These are phyloP conservation scores for Cercospora zeina DNA, from an alignment of 2,329 filamentous ascomycete genomes.

Conservation along the genomic window DNA sequence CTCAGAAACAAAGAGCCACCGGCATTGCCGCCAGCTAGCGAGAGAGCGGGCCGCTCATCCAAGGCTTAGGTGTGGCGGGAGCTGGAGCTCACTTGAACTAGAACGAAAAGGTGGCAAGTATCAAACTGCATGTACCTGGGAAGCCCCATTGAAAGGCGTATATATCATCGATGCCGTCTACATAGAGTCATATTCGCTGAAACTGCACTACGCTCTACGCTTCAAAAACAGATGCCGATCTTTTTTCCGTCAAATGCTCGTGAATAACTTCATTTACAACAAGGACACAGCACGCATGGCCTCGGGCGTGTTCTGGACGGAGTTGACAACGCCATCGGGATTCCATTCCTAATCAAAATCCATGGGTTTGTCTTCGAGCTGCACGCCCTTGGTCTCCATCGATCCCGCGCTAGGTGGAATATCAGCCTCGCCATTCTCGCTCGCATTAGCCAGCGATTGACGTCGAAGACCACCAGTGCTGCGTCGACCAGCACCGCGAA, in stretches of 20 bases:
- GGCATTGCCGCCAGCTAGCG: no score
- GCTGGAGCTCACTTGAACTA: no score
- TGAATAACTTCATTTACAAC: not conserved
- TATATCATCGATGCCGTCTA: constrained; percentile 1
- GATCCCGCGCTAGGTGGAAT: constrained; percentile 25
- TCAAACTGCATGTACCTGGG: no score
- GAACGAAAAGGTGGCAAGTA: no score
- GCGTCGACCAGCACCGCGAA: constrained; percentile 30
- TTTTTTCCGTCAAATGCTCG: not conserved
- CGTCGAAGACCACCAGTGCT: constrained; percentile 47
- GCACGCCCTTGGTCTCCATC: constrained; percentile 55
- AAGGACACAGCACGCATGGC: constrained; percentile 4
- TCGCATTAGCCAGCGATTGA: constrained; percentile 39
- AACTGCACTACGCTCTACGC: constrained; percentile 1
- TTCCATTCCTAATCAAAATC: constrained; percentile 59
- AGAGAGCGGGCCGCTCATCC: no score
- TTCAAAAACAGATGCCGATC: not conserved
- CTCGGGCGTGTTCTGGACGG: constrained; percentile 1
- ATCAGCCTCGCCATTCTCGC: constrained; percentile 31
- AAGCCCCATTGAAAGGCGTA: not conserved
- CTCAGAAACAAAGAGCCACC: no score
- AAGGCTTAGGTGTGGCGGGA: no score
- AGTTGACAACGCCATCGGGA: constrained; percentile 19
- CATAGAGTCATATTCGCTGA: not conserved
- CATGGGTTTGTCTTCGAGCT: constrained; percentile 74